Conservation (phyloP, 495 filamentous ascomycete genomes). For the Lasiosphaeris hirsuta region DNA sequence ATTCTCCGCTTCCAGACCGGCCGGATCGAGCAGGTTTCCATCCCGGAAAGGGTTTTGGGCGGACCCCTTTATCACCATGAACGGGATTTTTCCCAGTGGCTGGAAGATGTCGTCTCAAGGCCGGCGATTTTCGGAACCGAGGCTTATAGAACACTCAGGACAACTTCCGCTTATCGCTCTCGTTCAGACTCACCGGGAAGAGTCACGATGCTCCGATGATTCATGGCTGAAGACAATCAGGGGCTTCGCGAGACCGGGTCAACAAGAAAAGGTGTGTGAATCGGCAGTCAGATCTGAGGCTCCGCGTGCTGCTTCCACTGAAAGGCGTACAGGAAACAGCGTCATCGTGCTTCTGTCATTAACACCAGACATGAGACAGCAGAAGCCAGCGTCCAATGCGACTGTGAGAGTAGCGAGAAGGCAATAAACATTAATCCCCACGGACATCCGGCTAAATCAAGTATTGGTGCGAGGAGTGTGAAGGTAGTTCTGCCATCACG, state of each 20-base stretch:
- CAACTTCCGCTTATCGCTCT: too few species aligned
- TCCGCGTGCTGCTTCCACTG: background rate
- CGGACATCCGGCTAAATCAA: background rate
- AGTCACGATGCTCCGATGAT: background rate
- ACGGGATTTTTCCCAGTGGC: too few species aligned
- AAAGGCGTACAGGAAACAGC: background rate
- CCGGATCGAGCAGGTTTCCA: too few species aligned
- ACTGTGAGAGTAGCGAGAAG: background rate
- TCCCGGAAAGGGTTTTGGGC: too few species aligned
- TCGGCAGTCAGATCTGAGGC: conserved; percentile 3
- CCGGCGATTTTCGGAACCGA: too few species aligned
- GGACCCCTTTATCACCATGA: too few species aligned
- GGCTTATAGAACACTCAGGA: too few species aligned
- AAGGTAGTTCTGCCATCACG: too few species aligned
- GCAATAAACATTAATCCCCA: background rate
- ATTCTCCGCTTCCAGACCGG: too few species aligned
- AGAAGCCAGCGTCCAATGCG: background rate
- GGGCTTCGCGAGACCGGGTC: background rate
- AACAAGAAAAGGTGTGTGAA: background rate
- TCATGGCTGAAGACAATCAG: background rate
- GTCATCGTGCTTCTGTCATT: conserved; percentile 6
- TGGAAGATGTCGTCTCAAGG: too few species aligned
- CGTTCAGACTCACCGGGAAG: too few species aligned
- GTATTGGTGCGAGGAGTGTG: too few species aligned
- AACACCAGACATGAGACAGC: background rate